Percentiles rank a stretch among this genome's conserved stretches.
Evolutionary conservation across 2,329 filamentous ascomycete species (phyloP).

Genomic region (Helicocarpus griseus): DNA sequence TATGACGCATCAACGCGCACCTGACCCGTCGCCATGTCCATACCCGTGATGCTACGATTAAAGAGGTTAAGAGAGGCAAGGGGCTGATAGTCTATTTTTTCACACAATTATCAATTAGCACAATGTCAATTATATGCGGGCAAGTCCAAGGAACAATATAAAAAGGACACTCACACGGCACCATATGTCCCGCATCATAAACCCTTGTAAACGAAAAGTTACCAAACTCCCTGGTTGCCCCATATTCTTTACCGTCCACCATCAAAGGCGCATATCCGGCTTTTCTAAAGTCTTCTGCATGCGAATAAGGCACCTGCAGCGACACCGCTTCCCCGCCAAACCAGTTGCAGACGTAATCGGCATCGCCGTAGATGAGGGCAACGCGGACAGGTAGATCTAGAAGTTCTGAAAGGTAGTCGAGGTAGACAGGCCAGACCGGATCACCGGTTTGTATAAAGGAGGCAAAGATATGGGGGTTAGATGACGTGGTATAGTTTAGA

Average conservation of each 20-base stretch:
- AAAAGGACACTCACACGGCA: constrained; percentile 49
- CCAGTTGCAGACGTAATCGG: constrained; percentile 46
- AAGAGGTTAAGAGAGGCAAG: constrained; percentile 52
- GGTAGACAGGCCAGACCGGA: constrained; percentile 44
- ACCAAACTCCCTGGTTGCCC: constrained; percentile 30
- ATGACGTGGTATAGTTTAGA: constrained; percentile 46
- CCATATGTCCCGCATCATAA: constrained; percentile 24
- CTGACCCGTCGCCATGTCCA: constrained; percentile 46
- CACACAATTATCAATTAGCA: no score
- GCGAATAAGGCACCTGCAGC: constrained; percentile 35
- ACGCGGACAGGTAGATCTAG: constrained; percentile 51
- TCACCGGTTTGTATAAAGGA: constrained; percentile 42
- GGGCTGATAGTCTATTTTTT: constrained; percentile 42
- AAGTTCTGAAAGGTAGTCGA: constrained; percentile 33
- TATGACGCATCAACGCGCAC: constrained; percentile 25
- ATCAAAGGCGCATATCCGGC: constrained; percentile 35
- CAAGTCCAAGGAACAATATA: constrained; percentile 10
- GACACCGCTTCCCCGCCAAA: constrained; percentile 40
- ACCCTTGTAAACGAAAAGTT: constrained; percentile 34
- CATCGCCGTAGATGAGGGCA: constrained; percentile 48
- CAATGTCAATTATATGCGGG: no score
- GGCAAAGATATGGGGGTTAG: constrained; percentile 38
- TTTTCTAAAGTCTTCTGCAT: constrained; percentile 28
- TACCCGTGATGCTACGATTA: constrained; percentile 48
- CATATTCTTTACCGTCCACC: constrained; percentile 28